These are phyloP conservation scores for Stagonosporopsis tanaceti DNA, from an alignment of 2,329 filamentous ascomycete species.

Conservation along the genomic window DNA sequence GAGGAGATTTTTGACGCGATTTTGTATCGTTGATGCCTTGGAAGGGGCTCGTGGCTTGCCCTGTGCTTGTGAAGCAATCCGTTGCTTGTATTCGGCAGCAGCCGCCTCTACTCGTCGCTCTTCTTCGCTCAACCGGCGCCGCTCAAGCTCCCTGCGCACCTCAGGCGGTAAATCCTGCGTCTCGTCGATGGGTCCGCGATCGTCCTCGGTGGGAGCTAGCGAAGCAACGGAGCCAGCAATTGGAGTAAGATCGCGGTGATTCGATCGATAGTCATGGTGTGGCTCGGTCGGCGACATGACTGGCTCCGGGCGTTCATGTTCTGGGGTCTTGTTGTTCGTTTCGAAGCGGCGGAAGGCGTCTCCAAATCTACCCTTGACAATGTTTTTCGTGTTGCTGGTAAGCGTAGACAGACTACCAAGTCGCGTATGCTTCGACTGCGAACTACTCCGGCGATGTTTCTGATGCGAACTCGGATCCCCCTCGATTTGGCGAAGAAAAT, in stretches of 20 bases:
- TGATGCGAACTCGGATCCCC: slow-evolving; percentile 61
- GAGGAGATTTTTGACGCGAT: slow-evolving; percentile 84
- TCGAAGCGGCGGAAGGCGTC: slow-evolving; percentile 96
- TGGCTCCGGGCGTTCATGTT: slow-evolving; percentile 39
- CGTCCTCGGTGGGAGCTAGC: slow-evolving; percentile 72
- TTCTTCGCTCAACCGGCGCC: slow-evolving; percentile 81
- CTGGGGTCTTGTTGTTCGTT: slow-evolving; percentile 51
- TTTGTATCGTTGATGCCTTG: slow-evolving; percentile 85
- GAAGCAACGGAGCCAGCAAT: slow-evolving; percentile 75
- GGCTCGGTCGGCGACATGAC: slow-evolving; percentile 39
- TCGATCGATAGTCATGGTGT: slow-evolving; percentile 30
- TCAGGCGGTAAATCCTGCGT: slow-evolving; percentile 81
- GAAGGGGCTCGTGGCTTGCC: slow-evolving; percentile 54
- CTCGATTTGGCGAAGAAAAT: slow-evolving; percentile 81
- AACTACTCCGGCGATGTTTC: slow-evolving; percentile 63
- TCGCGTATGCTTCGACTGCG: slow-evolving; percentile 70
- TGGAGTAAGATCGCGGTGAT: slow-evolving; percentile 60
- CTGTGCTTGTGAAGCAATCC: slow-evolving; percentile 69
- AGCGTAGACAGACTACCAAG: slow-evolving; percentile 74
- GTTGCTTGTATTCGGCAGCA: slow-evolving; percentile 84
- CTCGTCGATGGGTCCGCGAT: slow-evolving; percentile 69
- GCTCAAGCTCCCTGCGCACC: slow-evolving; percentile 88
- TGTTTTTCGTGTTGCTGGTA: slow-evolving; percentile 77
- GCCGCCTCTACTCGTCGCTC: slow-evolving; percentile 89
- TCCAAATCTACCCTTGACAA: slow-evolving; percentile 87